phyloP scores from a whole-genome alignment of 169 alveolate species.

The Fabrea salina region DNA sequence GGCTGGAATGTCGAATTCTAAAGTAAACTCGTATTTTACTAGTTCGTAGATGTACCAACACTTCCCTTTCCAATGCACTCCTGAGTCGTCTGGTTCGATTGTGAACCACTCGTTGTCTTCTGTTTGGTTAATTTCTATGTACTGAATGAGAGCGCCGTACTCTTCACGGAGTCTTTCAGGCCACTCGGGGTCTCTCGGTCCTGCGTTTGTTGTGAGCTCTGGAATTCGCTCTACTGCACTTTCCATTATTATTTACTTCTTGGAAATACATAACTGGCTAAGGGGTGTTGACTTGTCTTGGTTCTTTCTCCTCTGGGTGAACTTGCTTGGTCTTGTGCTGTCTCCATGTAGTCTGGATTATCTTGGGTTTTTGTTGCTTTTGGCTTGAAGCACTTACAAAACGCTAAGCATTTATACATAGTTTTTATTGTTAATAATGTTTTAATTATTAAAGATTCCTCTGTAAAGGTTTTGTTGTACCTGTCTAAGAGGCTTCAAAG shows the following conservation, averaged over 20 bases:
- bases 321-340: too few species aligned
- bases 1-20: slow-evolving; percentile 94
- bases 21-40: slow-evolving; percentile 88
- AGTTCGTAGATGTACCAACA: slow-evolving; percentile 95
- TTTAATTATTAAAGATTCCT: too few species aligned
- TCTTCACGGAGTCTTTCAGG: slow-evolving; percentile 90
- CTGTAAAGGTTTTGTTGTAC: too few species aligned
- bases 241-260: slow-evolving; percentile 3
- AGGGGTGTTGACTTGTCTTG: too few species aligned
- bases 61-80: slow-evolving; percentile 94
- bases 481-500: too few species aligned
- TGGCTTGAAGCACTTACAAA: too few species aligned
- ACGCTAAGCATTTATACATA: too few species aligned
- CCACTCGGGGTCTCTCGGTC: slow-evolving; percentile 90
- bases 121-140: slow-evolving; percentile 84
- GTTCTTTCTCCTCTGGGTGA: too few species aligned
- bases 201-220: slow-evolving; percentile 87
- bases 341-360: too few species aligned
- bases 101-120: slow-evolving; percentile 95
- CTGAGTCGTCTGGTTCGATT: slow-evolving; percentile 89
- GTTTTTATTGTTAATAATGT: too few species aligned
- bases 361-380: too few species aligned
- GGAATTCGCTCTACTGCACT: slow-evolving; percentile 67
- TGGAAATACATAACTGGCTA: background rate
- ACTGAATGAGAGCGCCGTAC: slow-evolving; percentile 86